A percentile compares a stretch with the other conserved stretches of the same genome.
Evolutionary conservation across 2,329 filamentous ascomycete genomes (phyloP).

Genomic region (Verticillium albo-atrum): DNA sequence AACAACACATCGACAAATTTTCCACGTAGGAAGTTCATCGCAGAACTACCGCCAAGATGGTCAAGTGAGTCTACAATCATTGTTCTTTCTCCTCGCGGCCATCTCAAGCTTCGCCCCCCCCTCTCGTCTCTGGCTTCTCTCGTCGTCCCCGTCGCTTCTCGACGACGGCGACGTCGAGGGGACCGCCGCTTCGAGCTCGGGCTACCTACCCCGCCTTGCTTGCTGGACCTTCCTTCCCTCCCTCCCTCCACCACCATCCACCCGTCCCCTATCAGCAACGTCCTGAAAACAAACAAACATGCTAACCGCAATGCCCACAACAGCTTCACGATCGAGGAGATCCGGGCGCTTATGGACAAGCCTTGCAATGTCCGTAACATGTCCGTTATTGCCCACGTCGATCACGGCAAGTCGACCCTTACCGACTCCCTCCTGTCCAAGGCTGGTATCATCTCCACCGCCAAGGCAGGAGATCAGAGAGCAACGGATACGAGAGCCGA

Average conservation of each 20-base stretch:
- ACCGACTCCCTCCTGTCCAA: constrained; percentile 99
- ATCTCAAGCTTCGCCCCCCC: not conserved
- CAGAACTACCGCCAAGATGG: constrained; percentile 90
- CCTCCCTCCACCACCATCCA: constrained; percentile 11
- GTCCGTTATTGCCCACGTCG: constrained; percentile 99
- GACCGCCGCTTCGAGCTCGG: too few relatives aligned
- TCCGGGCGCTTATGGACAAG: constrained; percentile 74
- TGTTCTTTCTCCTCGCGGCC: constrained; percentile 4
- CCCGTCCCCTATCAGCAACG: constrained; percentile 31
- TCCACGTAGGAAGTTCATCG: constrained; percentile 31
- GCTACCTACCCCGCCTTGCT: constrained; percentile 7
- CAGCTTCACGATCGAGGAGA: constrained; percentile 98
- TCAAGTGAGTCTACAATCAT: constrained; percentile 74
- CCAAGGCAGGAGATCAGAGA: constrained; percentile 92
- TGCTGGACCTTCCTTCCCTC: not conserved
- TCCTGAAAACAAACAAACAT: constrained; percentile 8
- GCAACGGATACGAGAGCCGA: constrained; percentile 96
- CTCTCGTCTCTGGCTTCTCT: not conserved
- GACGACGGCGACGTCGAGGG: not conserved
- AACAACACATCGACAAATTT: constrained; percentile 18
- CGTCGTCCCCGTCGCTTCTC: constrained; percentile 5
- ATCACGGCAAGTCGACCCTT: constrained; percentile 99
- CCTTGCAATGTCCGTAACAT: constrained; percentile 83
- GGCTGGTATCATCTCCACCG: constrained; percentile 98
- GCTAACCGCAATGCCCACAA: constrained; percentile 42